Evolutionary conservation across 257 asterid species (phyloP).

Genomic region (Forsythia viridissima): DNA sequence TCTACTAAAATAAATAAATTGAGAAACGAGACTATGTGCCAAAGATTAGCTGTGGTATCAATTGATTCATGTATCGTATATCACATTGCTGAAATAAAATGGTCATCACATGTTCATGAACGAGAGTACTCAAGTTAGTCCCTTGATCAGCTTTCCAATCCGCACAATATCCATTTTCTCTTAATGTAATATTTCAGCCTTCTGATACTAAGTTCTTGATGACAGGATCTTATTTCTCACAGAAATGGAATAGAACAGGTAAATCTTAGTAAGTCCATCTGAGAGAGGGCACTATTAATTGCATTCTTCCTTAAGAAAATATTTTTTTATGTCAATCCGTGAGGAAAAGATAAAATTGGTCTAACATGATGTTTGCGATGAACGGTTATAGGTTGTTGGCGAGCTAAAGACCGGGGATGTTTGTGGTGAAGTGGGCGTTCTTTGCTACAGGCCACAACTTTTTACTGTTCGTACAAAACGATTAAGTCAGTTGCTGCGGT

Average conservation of each 20-base stretch:
- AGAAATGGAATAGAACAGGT: conserved; percentile 54
- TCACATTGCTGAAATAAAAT: neutral
- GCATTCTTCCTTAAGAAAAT: neutral
- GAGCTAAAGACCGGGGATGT: conserved; percentile 63
- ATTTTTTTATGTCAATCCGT: neutral
- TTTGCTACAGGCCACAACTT: conserved; percentile 78
- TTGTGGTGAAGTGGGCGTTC: conserved; percentile 78
- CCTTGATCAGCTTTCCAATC: neutral
- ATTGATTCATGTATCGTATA: neutral
- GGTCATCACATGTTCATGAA: neutral
- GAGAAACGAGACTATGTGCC: no score
- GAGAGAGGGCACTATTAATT: neutral
- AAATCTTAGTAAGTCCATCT: neutral
- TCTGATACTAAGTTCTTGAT: conserved; percentile 27
- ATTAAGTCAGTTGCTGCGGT: conserved; percentile 72
- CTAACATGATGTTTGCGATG: conserved; percentile 7
- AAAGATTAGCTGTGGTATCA: no score
- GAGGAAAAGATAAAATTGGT: neutral
- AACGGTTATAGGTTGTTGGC: conserved; percentile 41
- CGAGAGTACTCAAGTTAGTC: neutral
- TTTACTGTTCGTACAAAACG: conserved; percentile 74
- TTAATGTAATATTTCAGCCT: neutral
- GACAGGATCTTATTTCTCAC: conserved; percentile 58
- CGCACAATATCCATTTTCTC: neutral
- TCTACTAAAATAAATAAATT: neutral